Evolutionary conservation across 768 basidiomycete genomes (phyloP).

Genomic region (Gelatoporia subvermispora): DNA sequence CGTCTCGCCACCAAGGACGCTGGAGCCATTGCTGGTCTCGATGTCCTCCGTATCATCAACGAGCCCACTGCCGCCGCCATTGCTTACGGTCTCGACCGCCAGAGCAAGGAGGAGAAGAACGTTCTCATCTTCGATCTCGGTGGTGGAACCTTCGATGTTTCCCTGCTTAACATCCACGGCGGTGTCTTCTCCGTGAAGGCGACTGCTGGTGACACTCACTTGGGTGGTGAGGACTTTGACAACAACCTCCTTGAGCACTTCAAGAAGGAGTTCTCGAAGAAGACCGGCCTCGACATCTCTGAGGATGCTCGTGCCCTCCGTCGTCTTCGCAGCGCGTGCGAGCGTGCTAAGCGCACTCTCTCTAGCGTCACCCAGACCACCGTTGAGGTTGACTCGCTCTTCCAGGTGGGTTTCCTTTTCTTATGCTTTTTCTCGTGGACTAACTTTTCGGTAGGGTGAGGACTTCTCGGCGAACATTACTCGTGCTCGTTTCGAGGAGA

Average conservation of each 20-base stretch:
- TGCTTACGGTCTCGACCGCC: slow-evolving; percentile 96
- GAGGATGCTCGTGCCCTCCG: slow-evolving; percentile 95
- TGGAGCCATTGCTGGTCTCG: slow-evolving; percentile 94
- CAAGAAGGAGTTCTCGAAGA: slow-evolving; percentile 99
- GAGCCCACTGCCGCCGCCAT: slow-evolving; percentile 99
- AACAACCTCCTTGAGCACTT: slow-evolving; percentile 97
- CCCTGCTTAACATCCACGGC: slow-evolving; percentile 93
- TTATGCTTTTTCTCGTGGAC: background rate
- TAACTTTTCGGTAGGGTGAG: slow-evolving; percentile 56
- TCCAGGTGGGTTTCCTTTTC: background rate
- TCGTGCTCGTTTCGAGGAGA: slow-evolving; percentile 99
- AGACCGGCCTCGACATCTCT: slow-evolving; percentile 95
- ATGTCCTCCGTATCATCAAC: slow-evolving; percentile 99
- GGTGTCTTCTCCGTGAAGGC: slow-evolving; percentile 99
- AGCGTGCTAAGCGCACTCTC: slow-evolving; percentile 98
- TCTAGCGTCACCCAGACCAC: slow-evolving; percentile 98
- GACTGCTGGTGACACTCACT: slow-evolving; percentile 97
- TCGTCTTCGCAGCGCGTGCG: slow-evolving; percentile 94
- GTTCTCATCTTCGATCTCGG: slow-evolving; percentile 99
- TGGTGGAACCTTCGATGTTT: slow-evolving; percentile 99
- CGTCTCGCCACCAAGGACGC: slow-evolving; percentile 99
- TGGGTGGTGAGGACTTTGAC: slow-evolving; percentile 99
- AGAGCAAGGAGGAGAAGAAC: slow-evolving; percentile 92
- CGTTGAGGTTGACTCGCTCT: slow-evolving; percentile 74
- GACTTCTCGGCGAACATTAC: slow-evolving; percentile 99